Evolutionary conservation across 2,329 filamentous ascomycete species (phyloP), one percentile per base, ranked within the genome.

Genomic region (Ascochyta fabae): DNA sequence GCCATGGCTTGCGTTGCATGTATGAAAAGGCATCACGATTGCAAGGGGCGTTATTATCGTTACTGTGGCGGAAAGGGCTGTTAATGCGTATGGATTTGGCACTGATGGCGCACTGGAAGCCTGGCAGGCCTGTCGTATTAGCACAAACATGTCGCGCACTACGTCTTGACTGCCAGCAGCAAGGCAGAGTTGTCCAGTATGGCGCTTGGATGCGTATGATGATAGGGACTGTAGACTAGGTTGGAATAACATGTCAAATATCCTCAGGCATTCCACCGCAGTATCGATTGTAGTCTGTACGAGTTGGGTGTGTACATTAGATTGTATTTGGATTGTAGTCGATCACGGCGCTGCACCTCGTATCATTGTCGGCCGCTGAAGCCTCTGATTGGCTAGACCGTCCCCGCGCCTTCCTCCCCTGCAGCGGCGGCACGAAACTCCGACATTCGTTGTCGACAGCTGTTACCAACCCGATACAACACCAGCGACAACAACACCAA

Each of bases 401-500:
- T 49, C 52, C 60, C 60, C 60, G 58, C 62, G 58, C 53, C 29
- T 52, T 49, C 60, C 49, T 50, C 58, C 59, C 62, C 53, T 62
- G 59, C 56, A 42, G 59, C 64, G 64, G 66, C 42, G 53, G 61
- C 57, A 64, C 50, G 38, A 62, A 53, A 35, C 48, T 40, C 68
- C 64, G 66, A 70, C 46, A 45, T 49, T 48, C 61, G 62, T 69
- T 67, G 54, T 67, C 67, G 68, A 69, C 69, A 72, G 63, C 67
- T 71, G 68, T 64, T 68, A 64, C 56, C 57, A 66, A 58, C 48
- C 40, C 16, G 36, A 57, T 41, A 48, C 44, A 41, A 48, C 48
- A 46, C 41, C 54, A 53, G 29, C 43, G 51, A 45, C 56, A 36
- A 47, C 38, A 41, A 29, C 45, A 44, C 33, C 42, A 31, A 42